Base-by-base conservation (phyloP, 1,284 basidiomycete genomes). In the Phellopilus nigrolimitatus region DNA sequence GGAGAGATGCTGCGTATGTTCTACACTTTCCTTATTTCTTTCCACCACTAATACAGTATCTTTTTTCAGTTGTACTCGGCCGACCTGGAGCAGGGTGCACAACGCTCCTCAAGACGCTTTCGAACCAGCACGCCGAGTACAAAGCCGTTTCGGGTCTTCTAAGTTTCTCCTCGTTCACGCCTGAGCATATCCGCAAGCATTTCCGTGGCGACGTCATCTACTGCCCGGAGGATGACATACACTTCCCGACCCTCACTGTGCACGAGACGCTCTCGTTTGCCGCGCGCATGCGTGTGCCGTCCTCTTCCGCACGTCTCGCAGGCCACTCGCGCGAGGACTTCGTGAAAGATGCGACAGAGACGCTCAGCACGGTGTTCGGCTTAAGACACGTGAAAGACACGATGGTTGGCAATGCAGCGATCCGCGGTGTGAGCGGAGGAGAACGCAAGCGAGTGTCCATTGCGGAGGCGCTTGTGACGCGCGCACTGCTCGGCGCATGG, bases 371-470 rank as follows among this genome's bases (percentile, higher is more conserved):
- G 46, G 67, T 72, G 19, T 69, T 77, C 53, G 72, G 73, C 40
- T 65, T 78, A 38, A 61, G 61, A n/a, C 73, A 56, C 19, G 74
- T 70, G 6, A 62, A 61, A 49, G 60, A 70, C 56, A 75, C 73
- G 8, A 65, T 68, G 21, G 74, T 78, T 47, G 76, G 76, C 10
- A 69, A 74, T 59, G 69, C 54, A 9, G 28, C 54, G 8, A 66
- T 75, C 3, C 64, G 74, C 19, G 76, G 75, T 54, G 74, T 78
- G 3, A 70, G 69, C 3, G 77, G 76, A 36, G 77, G 78, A 47
- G 70, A 72, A 71, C 83, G 84, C 67, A 87, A 88, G 66, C 78
- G 89, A 33, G 88, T 91, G 0, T 86, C 82, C 0, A 86, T 91
- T 58, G 75, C 79, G 8, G 89, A 91, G 66, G 73, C 78, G 8